These are phyloP conservation scores for Metschnikowia corniflorae DNA, from an alignment of 805 yeast species.

Conservation along the genomic window DNA sequence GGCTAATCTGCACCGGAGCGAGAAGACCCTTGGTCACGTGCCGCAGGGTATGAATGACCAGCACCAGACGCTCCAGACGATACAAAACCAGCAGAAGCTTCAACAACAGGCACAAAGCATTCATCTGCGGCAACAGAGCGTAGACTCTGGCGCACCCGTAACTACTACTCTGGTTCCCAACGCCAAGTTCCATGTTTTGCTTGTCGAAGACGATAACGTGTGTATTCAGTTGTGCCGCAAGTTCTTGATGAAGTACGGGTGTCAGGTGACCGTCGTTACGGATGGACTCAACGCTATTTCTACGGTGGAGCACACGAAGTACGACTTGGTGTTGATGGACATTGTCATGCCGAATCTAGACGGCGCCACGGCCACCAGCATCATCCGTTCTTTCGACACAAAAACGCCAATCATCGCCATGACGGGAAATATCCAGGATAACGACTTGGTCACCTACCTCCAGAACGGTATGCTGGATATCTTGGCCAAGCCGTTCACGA, in stretches of 20 bases:
- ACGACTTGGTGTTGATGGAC: constrained; percentile 80
- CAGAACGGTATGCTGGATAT: constrained; percentile 92
- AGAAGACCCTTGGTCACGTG: background rate
- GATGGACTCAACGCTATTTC: constrained; percentile 90
- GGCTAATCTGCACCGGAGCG: background rate
- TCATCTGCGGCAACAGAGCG: constrained; percentile 6
- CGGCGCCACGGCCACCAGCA: constrained; percentile 87
- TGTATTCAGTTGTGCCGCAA: constrained; percentile 81
- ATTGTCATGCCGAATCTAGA: constrained; percentile 86
- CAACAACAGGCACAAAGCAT: background rate
- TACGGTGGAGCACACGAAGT: constrained; percentile 64
- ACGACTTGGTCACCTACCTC: constrained; percentile 73
- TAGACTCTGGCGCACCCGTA: constrained; percentile 7
- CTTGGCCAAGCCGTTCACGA: constrained; percentile 90
- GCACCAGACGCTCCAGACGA: constrained; percentile 7
- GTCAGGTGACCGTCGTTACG: constrained; percentile 86
- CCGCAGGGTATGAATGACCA: constrained; percentile 2
- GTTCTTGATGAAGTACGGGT: constrained; percentile 82
- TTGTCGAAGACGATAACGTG: constrained; percentile 79
- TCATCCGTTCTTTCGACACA: constrained; percentile 79
- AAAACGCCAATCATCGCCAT: constrained; percentile 89
- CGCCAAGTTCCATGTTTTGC: constrained; percentile 62
- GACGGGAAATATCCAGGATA: constrained; percentile 86
- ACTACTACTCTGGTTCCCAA: constrained; percentile 23
- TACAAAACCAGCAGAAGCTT: constrained; percentile 1